Conservation (phyloP, 1,284 basidiomycete genomes). For the Ustilago sp. region DNA sequence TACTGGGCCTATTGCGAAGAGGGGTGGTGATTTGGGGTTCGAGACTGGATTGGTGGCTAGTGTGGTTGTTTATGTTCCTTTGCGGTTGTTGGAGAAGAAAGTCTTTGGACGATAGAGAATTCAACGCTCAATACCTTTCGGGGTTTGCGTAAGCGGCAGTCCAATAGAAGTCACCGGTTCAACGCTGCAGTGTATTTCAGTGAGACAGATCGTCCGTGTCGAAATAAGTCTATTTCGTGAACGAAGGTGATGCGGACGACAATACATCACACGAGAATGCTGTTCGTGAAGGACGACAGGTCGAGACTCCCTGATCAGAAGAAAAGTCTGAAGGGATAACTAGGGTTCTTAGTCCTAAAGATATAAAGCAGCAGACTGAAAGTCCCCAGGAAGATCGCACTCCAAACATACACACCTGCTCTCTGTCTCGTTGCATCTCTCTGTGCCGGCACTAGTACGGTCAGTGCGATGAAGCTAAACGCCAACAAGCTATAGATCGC, state of each 20-base stretch:
- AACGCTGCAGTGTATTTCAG: not conserved
- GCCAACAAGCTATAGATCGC: conserved; percentile 86
- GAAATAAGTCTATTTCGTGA: not conserved
- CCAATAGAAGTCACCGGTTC: conserved; percentile 20
- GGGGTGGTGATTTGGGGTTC: conserved; percentile 69
- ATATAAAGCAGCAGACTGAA: conserved; percentile 89
- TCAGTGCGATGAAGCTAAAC: conserved; percentile 84
- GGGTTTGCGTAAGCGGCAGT: too few species aligned
- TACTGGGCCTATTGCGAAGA: conserved; percentile 62
- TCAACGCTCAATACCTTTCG: conserved; percentile 2
- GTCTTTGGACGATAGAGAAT: conserved; percentile 40
- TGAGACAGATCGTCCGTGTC: not conserved
- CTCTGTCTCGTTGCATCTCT: conserved; percentile 80
- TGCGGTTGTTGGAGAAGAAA: conserved; percentile 63
- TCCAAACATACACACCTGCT: conserved; percentile 89
- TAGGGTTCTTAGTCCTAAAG: conserved; percentile 87
- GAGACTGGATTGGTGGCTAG: conserved; percentile 68
- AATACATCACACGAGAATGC: too few species aligned
- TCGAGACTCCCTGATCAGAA: conserved; percentile 18
- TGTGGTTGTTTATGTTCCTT: conserved; percentile 62
- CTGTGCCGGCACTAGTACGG: conserved; percentile 83
- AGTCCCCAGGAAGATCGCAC: conserved; percentile 81
- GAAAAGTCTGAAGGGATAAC: conserved; percentile 59
- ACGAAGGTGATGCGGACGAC: too few species aligned
- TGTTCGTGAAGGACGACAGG: not conserved